Evolutionary conservation across 345 rosid genomes (phyloP).

Genomic region (Dipteronia sinensis): DNA sequence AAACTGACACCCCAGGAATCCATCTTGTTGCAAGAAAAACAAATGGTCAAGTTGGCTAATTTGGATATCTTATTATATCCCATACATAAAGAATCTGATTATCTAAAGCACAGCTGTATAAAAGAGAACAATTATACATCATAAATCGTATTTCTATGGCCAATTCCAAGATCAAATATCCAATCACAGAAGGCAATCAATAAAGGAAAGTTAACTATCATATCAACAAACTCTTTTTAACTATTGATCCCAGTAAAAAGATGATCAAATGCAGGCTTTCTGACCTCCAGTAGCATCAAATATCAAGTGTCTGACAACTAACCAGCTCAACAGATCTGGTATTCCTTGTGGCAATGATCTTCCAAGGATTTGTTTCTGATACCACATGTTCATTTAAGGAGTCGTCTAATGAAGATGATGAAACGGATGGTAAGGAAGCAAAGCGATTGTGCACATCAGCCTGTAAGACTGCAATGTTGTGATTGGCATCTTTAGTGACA

Average conservation of each 20-base stretch:
- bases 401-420: slow-evolving; percentile 14
- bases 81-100: not conserved
- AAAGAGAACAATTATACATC: not conserved
- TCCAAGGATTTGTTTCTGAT: slow-evolving; percentile 44
- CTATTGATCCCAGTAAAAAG: not conserved
- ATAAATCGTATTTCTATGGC: not conserved
- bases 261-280: not conserved
- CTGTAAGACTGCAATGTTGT: slow-evolving; percentile 49
- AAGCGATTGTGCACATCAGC: slow-evolving; percentile 37
- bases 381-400: slow-evolving; percentile 21
- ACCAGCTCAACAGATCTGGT: slow-evolving; percentile 46
- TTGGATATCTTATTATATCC: no score
- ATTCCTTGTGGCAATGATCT: slow-evolving; percentile 40
- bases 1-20: no score
- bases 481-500: slow-evolving; percentile 64
- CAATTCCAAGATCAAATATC: not conserved
- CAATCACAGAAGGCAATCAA: not conserved
- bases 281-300: slow-evolving; percentile 14
- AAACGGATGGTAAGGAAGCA: slow-evolving; percentile 8
- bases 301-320: slow-evolving; percentile 50
- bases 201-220: not conserved
- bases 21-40: no score
- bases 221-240: slow-evolving; percentile 1
- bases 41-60: not conserved
- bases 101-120: not conserved